Percentiles rank a stretch among this genome's conserved stretches.
Evolutionary conservation across 169 alveolate species (phyloP).

Genomic region (Ichthyophthirius multifiliis): DNA sequence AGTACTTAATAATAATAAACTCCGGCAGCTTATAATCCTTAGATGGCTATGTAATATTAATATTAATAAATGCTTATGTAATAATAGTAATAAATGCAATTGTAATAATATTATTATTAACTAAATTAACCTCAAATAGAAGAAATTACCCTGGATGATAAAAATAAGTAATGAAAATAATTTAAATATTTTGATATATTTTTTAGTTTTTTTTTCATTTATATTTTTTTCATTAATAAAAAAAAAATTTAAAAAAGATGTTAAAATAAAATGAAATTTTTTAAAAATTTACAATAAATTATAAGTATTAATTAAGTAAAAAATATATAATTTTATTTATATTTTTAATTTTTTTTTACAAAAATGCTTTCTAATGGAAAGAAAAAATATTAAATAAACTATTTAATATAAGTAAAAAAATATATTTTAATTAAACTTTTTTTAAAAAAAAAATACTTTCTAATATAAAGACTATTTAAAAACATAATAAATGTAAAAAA

Average conservation of each 20-base stretch:
- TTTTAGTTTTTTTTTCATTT: too few relatives aligned
- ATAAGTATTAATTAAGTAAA: too few relatives aligned
- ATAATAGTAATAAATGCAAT: background rate
- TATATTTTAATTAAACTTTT: background rate
- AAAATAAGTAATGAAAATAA: too few relatives aligned
- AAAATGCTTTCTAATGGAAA: too few relatives aligned
- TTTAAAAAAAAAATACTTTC: background rate
- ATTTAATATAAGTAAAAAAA: background rate
- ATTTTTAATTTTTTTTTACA: too few relatives aligned
- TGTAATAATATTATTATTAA: background rate
- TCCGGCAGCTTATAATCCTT: background rate
- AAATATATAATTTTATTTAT: too few relatives aligned
- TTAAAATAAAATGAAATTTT: too few relatives aligned
- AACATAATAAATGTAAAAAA: background rate
- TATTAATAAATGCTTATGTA: background rate
- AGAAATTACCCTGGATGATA: constrained; percentile 5
- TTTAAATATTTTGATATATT: too few relatives aligned
- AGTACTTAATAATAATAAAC: background rate
- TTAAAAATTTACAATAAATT: too few relatives aligned
- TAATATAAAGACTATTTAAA: too few relatives aligned
- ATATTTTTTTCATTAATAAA: too few relatives aligned
- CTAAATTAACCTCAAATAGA: background rate
- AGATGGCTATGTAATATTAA: background rate
- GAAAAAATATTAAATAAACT: background rate
- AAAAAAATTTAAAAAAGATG: too few relatives aligned